Evolutionary conservation across 345 rosid species (phyloP).

Genomic region (Sonneratia alba): DNA sequence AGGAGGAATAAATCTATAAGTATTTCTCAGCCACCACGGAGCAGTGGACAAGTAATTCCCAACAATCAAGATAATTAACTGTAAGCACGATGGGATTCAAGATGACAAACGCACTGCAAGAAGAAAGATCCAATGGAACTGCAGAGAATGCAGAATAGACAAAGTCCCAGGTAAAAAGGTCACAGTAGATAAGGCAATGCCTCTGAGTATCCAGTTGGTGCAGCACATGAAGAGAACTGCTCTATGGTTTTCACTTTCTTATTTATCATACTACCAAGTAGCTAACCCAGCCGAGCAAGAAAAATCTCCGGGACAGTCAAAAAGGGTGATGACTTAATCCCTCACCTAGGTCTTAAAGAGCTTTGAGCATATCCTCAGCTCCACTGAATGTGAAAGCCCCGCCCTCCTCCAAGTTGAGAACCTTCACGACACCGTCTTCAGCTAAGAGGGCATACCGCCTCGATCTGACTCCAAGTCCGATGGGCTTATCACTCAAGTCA

Average conservation of each 20-base stretch:
- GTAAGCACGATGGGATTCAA: no score
- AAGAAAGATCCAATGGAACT: no score
- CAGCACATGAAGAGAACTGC: no score
- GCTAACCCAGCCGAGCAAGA: constrained; percentile 1
- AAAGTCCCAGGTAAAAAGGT: no score
- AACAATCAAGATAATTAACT: no score
- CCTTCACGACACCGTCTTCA: constrained; percentile 80
- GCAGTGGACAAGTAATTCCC: no score
- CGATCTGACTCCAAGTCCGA: constrained; percentile 77
- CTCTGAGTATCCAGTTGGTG: no score
- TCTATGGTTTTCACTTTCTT: background rate
- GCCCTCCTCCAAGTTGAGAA: constrained; percentile 77
- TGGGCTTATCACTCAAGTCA: constrained; percentile 74
- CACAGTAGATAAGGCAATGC: no score
- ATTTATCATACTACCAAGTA: background rate
- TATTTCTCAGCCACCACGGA: no score
- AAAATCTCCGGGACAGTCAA: background rate
- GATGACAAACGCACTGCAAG: no score
- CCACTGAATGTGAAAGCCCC: constrained; percentile 85
- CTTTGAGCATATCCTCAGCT: constrained; percentile 81
- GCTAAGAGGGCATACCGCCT: constrained; percentile 71
- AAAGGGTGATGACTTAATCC: background rate
- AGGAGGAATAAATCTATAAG: no score
- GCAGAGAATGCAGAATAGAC: no score
- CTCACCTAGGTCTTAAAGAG: constrained; percentile 32